phyloP scores from a whole-genome alignment of 2,329 filamentous ascomycete species.

The Fusarium chlamydosporum region DNA sequence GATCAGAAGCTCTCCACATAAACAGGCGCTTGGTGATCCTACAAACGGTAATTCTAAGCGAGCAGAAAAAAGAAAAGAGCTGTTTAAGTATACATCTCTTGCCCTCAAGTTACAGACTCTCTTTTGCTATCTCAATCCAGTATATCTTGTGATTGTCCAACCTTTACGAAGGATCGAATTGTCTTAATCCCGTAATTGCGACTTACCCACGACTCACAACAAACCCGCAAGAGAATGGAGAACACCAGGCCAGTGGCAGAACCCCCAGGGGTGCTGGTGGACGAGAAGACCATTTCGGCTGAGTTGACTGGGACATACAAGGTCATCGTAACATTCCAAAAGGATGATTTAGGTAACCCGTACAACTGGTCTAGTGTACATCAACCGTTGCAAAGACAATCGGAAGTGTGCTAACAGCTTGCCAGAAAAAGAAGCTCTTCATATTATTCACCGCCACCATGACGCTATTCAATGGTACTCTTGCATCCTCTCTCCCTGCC shows the following conservation, averaged over 20 bases:
- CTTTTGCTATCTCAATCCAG: background rate
- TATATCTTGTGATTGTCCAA: too few relatives aligned
- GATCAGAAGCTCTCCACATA: background rate
- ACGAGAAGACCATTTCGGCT: background rate
- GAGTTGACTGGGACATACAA: background rate
- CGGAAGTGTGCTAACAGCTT: background rate
- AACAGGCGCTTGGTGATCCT: background rate
- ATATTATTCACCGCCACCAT: conserved; percentile 18
- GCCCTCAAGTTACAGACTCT: background rate
- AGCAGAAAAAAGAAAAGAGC: background rate
- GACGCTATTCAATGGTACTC: conserved; percentile 10
- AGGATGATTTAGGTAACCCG: conserved; percentile 6
- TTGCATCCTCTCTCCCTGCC: conserved; percentile 16
- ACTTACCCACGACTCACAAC: too few relatives aligned
- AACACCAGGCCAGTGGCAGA: background rate
- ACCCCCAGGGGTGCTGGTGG: background rate
- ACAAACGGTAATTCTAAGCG: background rate
- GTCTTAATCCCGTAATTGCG: rapidly evolving
- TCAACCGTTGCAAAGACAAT: rapidly evolving
- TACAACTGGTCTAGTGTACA: conserved; percentile 24
- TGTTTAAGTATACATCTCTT: background rate
- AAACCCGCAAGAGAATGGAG: background rate
- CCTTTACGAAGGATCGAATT: rapidly evolving
- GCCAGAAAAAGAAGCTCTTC: conserved; percentile 13
- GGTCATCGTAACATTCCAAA: background rate